Evolutionary conservation across 129 eudicot genomes (phyloP).

Genomic region (Escallonia rubra): DNA sequence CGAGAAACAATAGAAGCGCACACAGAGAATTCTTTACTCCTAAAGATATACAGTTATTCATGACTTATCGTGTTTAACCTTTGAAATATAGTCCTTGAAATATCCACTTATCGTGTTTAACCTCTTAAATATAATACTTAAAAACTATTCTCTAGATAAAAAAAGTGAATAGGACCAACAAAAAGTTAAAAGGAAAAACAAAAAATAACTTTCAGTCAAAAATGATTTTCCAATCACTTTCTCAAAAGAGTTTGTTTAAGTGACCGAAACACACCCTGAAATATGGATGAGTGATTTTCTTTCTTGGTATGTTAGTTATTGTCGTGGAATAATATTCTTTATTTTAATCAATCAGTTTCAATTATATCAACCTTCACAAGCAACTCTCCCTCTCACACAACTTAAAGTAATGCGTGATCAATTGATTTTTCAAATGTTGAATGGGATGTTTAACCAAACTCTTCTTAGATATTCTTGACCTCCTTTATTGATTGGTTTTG

Average conservation of each 20-base stretch:
- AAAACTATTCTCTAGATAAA: too few relatives aligned
- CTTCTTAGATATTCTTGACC: slow-evolving; percentile 5
- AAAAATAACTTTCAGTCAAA: too few relatives aligned
- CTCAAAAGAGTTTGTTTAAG: not conserved
- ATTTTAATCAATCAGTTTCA: not conserved
- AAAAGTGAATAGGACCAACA: too few relatives aligned
- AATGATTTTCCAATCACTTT: not conserved
- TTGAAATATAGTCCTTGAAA: too few relatives aligned
- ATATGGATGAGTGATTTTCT: not conserved
- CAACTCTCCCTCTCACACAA: too few relatives aligned
- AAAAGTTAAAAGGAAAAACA: too few relatives aligned
- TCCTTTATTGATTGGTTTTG: not conserved
- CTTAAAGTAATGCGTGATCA: not conserved
- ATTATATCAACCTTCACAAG: not conserved
- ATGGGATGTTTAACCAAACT: slow-evolving; percentile 25
- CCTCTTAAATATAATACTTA: too few relatives aligned
- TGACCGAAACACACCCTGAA: not conserved
- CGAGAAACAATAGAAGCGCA: too few relatives aligned
- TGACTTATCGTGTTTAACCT: too few relatives aligned
- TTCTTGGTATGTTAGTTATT: not conserved
- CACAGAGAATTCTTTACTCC: too few relatives aligned
- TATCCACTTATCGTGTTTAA: too few relatives aligned
- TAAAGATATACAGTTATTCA: too few relatives aligned
- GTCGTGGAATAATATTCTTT: not conserved
- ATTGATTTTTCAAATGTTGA: not conserved